Conservation (phyloP, 345 rosid species). For the Populus davidiana region DNA sequence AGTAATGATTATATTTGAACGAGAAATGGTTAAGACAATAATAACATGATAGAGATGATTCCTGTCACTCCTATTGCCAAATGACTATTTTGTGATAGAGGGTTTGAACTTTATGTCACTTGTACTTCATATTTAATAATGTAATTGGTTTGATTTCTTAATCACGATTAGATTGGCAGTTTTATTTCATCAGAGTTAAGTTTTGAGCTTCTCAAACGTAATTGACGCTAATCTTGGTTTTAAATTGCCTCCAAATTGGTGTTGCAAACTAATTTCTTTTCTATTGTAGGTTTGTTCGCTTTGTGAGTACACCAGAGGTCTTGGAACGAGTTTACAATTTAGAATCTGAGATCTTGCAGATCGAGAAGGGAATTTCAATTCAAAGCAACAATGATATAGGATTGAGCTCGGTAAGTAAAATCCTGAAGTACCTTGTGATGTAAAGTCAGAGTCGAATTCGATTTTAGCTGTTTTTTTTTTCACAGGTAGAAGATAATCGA, state of each 20-base stretch:
- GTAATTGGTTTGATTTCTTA: not conserved
- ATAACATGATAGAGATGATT: not conserved
- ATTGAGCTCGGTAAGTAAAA: conserved; percentile 48
- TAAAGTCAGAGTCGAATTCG: conserved; percentile 4
- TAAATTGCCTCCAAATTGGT: not conserved
- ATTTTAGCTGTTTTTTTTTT: conserved; percentile 13
- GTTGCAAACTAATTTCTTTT: conserved; percentile 14
- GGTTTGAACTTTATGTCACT: not conserved
- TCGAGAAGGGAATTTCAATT: conserved; percentile 77
- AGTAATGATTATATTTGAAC: not conserved
- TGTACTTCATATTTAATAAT: not conserved
- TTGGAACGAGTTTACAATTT: conserved; percentile 70
- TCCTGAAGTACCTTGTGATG: conserved; percentile 12
- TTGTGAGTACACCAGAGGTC: conserved; percentile 91
- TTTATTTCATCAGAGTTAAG: not conserved
- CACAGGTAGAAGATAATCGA: conserved; percentile 53
- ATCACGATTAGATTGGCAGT: not conserved
- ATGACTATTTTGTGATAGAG: not conserved
- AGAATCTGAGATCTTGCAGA: conserved; percentile 93
- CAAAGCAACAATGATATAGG: conserved; percentile 65
- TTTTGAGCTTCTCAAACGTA: not conserved
- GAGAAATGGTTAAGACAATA: not conserved
- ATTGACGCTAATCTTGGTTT: not conserved
- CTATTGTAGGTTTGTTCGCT: conserved; percentile 85
- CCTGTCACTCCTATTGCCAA: not conserved